Evolutionary conservation across 768 basidiomycete genomes (phyloP).

Genomic region (Tubosaeta brunneosetosa): DNA sequence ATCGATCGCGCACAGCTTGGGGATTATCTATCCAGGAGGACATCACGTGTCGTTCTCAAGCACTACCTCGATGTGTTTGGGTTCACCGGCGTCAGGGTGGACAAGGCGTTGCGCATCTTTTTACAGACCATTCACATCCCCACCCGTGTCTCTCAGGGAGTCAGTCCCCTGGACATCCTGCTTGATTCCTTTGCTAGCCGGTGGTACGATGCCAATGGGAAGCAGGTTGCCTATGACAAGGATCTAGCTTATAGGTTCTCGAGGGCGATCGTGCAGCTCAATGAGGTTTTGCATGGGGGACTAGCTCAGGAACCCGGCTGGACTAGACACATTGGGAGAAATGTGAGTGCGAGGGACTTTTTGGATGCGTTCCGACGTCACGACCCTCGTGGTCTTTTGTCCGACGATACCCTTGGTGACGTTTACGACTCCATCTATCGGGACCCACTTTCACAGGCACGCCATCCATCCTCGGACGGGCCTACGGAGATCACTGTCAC

Average conservation of each 20-base stretch:
- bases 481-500: slow-evolving; percentile 54
- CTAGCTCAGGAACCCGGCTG: slow-evolving; percentile 58
- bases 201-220: slow-evolving; percentile 88
- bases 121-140: slow-evolving; percentile 76
- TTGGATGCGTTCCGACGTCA: slow-evolving; percentile 75
- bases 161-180: slow-evolving; percentile 47
- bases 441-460: slow-evolving; percentile 70
- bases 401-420: slow-evolving; percentile 70
- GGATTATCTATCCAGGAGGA: slow-evolving; percentile 71
- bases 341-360: slow-evolving; percentile 74
- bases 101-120: slow-evolving; percentile 87
- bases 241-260: slow-evolving; percentile 75
- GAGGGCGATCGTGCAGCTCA: slow-evolving; percentile 79
- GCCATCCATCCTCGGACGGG: slow-evolving; percentile 38
- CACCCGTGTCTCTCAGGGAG: slow-evolving; percentile 32
- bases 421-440: slow-evolving; percentile 74
- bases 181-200: slow-evolving; percentile 80
- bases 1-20: slow-evolving; percentile 81
- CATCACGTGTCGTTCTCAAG: slow-evolving; percentile 71
- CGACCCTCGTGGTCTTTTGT: slow-evolving; percentile 65
- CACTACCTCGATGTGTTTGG: slow-evolving; percentile 87
- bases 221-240: slow-evolving; percentile 73
- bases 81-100: slow-evolving; percentile 76
- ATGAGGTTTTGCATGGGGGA: slow-evolving; percentile 80
- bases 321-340: slow-evolving; percentile 49